Base-by-base conservation (phyloP, 1,284 basidiomycete genomes). In the Rhodotorula sp. region DNA sequence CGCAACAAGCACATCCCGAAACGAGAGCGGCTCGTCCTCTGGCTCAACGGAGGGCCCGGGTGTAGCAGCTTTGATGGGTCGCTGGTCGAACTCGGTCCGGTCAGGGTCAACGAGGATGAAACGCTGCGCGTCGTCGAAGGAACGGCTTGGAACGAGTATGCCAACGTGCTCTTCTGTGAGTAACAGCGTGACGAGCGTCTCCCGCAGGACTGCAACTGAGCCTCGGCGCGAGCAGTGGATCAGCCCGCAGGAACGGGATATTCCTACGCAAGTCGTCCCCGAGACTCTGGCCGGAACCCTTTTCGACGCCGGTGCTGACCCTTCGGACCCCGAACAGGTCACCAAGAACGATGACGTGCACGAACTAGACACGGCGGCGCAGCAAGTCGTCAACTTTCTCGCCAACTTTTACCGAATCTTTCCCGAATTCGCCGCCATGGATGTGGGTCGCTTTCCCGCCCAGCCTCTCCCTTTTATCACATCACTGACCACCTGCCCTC, bases 11-110 rank as follows among this genome's bases (percentile, higher is more conserved):
- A 93, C 73, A 86, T 86, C 8, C 92, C 93, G 18, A 93, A 96
- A 77, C 91, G 87, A 80, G 89, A 94, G 79, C 86, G 95, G 39
- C 67, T 76, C 39, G 56, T 76, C 23, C 58, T 76, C 52, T 76
- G 75, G 74, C 43, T 75, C 23, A 75, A 77, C 39, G 76, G 76
- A 20, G 76, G 96, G 8, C 95, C 95, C 26, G 96, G 97, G 49
- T 99, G 96, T 54, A 62, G 60, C 46, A 52, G 47, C 31, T 67
- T 69, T 29, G 68, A 65, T 39, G 66, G 60, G 21, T 57, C 73
- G 0, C 90, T 99, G 88, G 95, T 99, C 92, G 96, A 99, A 79
- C 85, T 96, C 26, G 96, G 96, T 0, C 95, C 96, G 5, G 94
- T 94, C 62, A 66, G 78, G 34, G 70, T 80, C 64, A 73, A 73